These are phyloP conservation scores for Atalantia buxifolia DNA, from an alignment of 345 rosid species.

Conservation along the genomic window DNA sequence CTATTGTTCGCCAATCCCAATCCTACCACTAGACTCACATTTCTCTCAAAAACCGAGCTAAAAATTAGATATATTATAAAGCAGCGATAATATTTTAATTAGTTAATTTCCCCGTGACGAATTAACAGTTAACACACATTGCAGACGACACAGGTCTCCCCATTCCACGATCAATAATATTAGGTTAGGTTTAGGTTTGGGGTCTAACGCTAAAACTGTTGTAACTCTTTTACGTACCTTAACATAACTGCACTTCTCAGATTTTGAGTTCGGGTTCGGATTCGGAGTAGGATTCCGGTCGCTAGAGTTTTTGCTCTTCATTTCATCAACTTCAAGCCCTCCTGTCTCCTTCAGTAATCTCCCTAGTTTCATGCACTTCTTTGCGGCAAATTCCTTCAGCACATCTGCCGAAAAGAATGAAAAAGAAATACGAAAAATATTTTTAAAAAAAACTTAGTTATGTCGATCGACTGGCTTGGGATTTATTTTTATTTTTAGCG, in stretches of 20 bases:
- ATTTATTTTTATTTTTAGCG: neutral
- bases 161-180: neutral
- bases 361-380: constrained; percentile 72
- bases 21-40: neutral
- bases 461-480: neutral
- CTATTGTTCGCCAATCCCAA: neutral
- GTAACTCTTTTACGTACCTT: constrained; percentile 11
- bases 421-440: neutral
- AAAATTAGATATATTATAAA: neutral
- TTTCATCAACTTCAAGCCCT: constrained; percentile 30
- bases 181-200: neutral
- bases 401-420: constrained; percentile 40
- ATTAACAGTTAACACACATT: neutral
- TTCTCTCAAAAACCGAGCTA: neutral
- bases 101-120: neutral
- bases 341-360: constrained; percentile 57
- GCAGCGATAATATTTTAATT: neutral
- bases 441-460: neutral
- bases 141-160: neutral
- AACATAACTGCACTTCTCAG: constrained; percentile 15
- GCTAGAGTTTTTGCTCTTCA: constrained; percentile 29
- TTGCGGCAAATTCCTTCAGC: constrained; percentile 67
- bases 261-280: constrained; percentile 22
- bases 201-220: neutral
- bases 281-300: constrained; percentile 9